These are phyloP conservation scores for Avicennia marina DNA, from an alignment of 257 asterid genomes.

Conservation along the genomic window DNA sequence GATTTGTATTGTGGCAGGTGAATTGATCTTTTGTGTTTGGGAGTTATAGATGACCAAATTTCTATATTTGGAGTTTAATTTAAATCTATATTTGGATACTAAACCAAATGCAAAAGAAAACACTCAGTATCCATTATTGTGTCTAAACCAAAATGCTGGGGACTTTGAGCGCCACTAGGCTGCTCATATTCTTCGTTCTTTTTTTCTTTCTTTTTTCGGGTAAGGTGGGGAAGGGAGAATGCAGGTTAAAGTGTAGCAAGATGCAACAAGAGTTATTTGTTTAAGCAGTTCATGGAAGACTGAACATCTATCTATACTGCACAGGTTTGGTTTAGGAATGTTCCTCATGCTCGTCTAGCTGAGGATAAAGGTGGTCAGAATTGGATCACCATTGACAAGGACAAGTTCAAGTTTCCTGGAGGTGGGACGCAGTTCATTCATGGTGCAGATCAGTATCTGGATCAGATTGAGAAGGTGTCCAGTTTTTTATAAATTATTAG, in stretches of 20 bases:
- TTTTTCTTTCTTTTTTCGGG: not conserved
- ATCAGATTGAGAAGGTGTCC: slow-evolving; percentile 81
- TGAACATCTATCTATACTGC: not conserved
- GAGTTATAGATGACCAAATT: not conserved
- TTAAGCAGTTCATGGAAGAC: slow-evolving; percentile 20
- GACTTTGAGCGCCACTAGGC: not conserved
- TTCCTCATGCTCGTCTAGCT: slow-evolving; percentile 87
- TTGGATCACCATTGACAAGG: slow-evolving; percentile 75
- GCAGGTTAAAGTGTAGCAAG: not conserved
- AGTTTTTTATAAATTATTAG: not conserved
- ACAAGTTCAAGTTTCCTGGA: slow-evolving; percentile 96
- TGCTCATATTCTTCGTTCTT: not conserved
- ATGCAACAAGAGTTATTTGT: slow-evolving; percentile 9
- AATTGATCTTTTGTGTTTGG: not conserved
- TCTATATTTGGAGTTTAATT: not conserved
- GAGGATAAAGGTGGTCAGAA: slow-evolving; percentile 97
- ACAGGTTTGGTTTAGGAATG: slow-evolving; percentile 97
- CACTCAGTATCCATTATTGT: too few relatives aligned
- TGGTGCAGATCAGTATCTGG: slow-evolving; percentile 90
- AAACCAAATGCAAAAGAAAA: too few relatives aligned
- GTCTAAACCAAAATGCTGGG: not conserved
- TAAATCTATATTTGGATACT: not conserved
- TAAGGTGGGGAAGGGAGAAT: not conserved
- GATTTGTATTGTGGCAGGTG: not conserved
- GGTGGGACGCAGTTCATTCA: slow-evolving; percentile 97